These are phyloP conservation scores for Brettanomyces naardenensis DNA, from an alignment of 805 yeast genomes.

Conservation along the genomic window DNA sequence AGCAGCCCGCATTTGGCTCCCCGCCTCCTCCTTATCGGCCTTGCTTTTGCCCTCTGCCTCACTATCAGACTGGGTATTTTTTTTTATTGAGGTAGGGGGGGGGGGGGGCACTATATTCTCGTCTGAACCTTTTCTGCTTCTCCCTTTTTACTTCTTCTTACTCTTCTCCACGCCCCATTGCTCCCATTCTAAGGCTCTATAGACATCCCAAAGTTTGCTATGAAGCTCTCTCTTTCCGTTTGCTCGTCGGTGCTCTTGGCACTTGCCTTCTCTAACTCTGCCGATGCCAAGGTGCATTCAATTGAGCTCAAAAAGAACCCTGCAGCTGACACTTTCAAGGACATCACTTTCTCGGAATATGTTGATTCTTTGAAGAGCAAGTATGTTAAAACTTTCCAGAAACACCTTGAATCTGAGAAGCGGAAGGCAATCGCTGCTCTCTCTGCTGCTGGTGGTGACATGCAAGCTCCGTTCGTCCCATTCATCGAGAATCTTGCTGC, in stretches of 20 bases:
- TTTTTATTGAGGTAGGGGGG: too few species aligned
- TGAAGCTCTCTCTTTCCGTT: constrained; percentile 27
- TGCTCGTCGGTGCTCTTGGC: constrained; percentile 37
- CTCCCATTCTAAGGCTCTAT: too few species aligned
- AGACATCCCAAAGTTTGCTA: too few species aligned
- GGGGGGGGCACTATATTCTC: too few species aligned
- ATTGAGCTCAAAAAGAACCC: constrained; percentile 42
- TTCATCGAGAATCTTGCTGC: constrained; percentile 24
- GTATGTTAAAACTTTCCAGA: constrained; percentile 34
- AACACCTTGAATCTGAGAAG: constrained; percentile 24
- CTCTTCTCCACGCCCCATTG: too few species aligned
- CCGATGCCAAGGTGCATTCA: constrained; percentile 39
- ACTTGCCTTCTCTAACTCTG: constrained; percentile 15
- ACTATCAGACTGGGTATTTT: too few species aligned
- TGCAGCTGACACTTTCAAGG: constrained; percentile 37
- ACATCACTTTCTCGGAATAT: constrained; percentile 37
- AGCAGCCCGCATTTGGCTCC: too few species aligned
- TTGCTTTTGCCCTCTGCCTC: too few species aligned
- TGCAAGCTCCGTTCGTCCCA: constrained; percentile 32
- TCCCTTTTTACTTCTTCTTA: too few species aligned
- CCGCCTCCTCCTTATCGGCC: too few species aligned
- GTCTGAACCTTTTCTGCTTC: too few species aligned
- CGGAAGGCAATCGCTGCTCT: constrained; percentile 5
- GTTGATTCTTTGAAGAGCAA: constrained; percentile 40
- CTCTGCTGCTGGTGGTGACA: constrained; percentile 11